Evolutionary conservation across 139 green algal species (phyloP).

Genomic region (Coelastrella sp.): DNA sequence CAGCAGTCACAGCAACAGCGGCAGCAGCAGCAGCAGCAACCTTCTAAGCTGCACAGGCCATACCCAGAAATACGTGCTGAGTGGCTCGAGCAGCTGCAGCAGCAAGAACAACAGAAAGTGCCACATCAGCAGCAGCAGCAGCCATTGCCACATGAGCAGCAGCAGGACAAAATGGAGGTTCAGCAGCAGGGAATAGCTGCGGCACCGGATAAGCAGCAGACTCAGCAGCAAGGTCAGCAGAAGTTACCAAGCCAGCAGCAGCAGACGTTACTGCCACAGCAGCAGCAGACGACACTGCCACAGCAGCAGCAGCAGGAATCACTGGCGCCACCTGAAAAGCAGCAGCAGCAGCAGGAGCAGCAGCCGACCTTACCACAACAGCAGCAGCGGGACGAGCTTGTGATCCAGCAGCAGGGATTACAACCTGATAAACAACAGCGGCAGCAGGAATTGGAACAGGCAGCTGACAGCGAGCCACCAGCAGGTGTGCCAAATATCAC

Average conservation of each 20-base stretch:
- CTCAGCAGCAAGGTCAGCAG: background rate
- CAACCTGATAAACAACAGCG: too few relatives aligned
- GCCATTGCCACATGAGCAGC: background rate
- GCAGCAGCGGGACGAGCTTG: too few relatives aligned
- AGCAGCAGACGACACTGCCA: conserved; percentile 20
- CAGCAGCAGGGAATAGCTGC: background rate
- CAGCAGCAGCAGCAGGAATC: background rate
- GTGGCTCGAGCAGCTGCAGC: background rate
- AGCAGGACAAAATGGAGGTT: background rate
- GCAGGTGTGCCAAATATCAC: too few relatives aligned
- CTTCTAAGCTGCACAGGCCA: background rate
- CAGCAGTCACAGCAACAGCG: background rate
- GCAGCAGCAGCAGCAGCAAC: background rate
- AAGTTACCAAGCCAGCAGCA: background rate
- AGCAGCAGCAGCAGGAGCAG: conserved; percentile 13
- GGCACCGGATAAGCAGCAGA: background rate
- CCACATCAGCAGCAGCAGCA: background rate
- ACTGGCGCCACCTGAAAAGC: background rate
- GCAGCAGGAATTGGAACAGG: too few relatives aligned
- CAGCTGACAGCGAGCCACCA: too few relatives aligned
- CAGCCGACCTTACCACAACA: background rate
- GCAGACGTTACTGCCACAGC: background rate
- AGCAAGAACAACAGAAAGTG: background rate
- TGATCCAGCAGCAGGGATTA: too few relatives aligned
- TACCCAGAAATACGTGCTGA: background rate